Evolutionary conservation across 1,284 basidiomycete species (phyloP), one percentile per base, ranked within the genome.

Genomic region (Sporisorium scitamineum): DNA sequence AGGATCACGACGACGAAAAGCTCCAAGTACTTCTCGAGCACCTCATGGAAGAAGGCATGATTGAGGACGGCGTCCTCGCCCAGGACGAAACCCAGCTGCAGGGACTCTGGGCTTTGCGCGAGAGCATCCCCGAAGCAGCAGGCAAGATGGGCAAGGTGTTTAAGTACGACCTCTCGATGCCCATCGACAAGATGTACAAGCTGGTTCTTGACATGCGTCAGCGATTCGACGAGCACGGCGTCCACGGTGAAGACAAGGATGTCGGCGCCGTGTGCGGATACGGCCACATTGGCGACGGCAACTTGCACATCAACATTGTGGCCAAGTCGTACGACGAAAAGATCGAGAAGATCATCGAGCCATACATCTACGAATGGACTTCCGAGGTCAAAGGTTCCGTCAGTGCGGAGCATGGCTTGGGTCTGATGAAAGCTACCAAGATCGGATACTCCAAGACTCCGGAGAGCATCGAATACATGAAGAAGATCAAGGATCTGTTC

Each of bases 1-100:
- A 92, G 65, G 94, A 96, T 70, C 97, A 99, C 84, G 97, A 99
- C 83, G 93, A 95, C 84, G 93, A 94, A 93, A 99, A 99, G 93
- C 89, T 99, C 32, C 89, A 89, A 51, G 88, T 88, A 51, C 88
- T 99, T 9, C 89, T 99, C 11, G 94, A 97, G 85, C 88, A 88
- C 37, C 88, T 99, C 10, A 88, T 98, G 80, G 90, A 91, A 60
- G 92, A 93, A 48, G 86, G 89, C 39, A 88, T 95, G 52, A 92
- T 97, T 76, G 91, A 90, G 63, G 95, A 95, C 34, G 97, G 97
- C 47, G 94, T 96, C 0, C 88, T 99, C 20, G 94, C 97, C 0
- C 95, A 98, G 83, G 93, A 93, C 53, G 92, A 94, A 22, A 90
- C 92, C 0, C 97, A 99, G 84, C 93, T 97, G 79, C 89, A 91